Base-by-base conservation (phyloP, 75 land plant species). In the Cryptomeria japonica region DNA sequence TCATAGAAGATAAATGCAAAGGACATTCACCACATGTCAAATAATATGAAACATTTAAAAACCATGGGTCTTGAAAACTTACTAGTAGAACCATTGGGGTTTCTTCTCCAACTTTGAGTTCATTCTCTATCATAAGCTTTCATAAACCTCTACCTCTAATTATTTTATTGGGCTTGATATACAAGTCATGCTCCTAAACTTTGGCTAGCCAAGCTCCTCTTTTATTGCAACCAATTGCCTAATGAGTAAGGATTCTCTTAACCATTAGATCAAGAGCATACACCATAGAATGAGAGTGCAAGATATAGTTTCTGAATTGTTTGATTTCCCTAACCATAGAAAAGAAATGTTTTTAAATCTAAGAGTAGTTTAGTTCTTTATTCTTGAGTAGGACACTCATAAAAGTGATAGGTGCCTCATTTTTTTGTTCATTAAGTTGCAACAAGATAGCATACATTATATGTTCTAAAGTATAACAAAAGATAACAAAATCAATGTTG, bases 1-100 rank as follows among this genome's bases (percentile, higher is more conserved):
- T 0, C 0, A 2, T 72, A 0, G 2, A 6, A n/a, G 5, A 28
- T 1, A n/a, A 72, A 6, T 5, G 3, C 0, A 0, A 5, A n/a
- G 34, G 34, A 5, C 9, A 72, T 0, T 72, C 0, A 7, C 9
- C n/a, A 31, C 34, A 72, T n/a, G n/a, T n/a, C n/a, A n/a, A n/a
- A n/a, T n/a, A n/a, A n/a, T n/a, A n/a, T n/a, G n/a, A n/a, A n/a
- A 2, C 9, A 0, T 32, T 3, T 7, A 2, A 12, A 10, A 7
- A 0, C 4, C 0, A 9, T 5, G 6, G 13, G 2, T 31, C 34
- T 0, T 31, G 0, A 8, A 73, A 0, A 0, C 10, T 0, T 41
- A 41, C 42, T 3, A 41, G 3, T 1, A 41, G 42, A 41, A 3
- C 3, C 1, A 41, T 3, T 1, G 3, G 42, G 3, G 3, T 0